Base-by-base conservation (phyloP, 306 rosid species). In the Vigna angularis region DNA sequence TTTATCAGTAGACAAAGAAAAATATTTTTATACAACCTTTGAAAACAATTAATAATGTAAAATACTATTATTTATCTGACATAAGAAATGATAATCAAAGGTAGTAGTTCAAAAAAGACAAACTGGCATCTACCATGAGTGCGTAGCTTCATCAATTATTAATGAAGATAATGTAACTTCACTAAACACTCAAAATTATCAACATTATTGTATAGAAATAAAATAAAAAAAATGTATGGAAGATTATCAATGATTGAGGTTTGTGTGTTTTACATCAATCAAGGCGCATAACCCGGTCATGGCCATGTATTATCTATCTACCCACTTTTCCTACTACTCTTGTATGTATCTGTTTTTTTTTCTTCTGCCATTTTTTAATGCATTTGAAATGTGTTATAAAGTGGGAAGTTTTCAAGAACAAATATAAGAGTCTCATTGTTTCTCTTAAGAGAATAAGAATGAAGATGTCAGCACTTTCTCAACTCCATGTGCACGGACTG, bases 261-360 rank as follows among this genome's bases (percentile, higher is more conserved):
- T 67, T 58, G 17, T 20, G 36, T 17, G 24, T 9, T 44, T 58
- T 38, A 66, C 82, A 76, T 34, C 45, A 76, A 81, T 84, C 65
- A 28, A 36, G 85, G 77, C 87, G 80, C 79, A 56, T 80, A 72
- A 22, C 34, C 32, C 77, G 85, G 76, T 51, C 40, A n/a, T 66
- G 18, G 70, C 59, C 57, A 7, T 16, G 17, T 44, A n/a, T 74
- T 15, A 12, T 52, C 66, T 15, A 12, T 52, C 66, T 17, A 40
- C 34, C 63, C 6, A 48, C 76, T 16, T 49, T 34, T 17, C 34
- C 48, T 74, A 9, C 42, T 22, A 52, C 57, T 72, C 52, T 58
- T 57, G 77, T 4, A 57, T 73, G 12, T 20, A 8, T 26, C n/a
- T 45, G 17, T 6, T 14, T 28, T 30, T 4, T 42, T 58, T 59